Evolutionary conservation across 140 eudicot species (phyloP).

Genomic region (Anethum foeniculum): DNA sequence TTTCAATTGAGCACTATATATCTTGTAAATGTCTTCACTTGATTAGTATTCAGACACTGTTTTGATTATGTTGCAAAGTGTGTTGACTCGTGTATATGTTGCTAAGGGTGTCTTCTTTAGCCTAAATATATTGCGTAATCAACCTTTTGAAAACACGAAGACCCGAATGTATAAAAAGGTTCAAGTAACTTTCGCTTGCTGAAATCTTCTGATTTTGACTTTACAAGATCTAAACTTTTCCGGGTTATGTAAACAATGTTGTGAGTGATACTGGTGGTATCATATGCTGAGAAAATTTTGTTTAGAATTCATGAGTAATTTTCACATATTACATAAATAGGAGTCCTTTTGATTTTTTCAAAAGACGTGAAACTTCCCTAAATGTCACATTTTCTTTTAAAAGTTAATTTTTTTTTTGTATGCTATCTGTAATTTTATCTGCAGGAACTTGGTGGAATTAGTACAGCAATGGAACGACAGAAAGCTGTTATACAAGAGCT

Average conservation of each 20-base stretch:
- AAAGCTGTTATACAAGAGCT: constrained; percentile 63
- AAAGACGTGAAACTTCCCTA: not conserved
- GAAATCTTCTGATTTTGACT: not conserved
- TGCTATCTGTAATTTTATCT: not conserved
- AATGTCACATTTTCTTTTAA: not conserved
- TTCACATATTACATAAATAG: not conserved
- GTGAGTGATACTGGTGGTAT: not conserved
- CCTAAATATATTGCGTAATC: not conserved
- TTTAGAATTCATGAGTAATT: not conserved
- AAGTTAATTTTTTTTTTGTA: not conserved
- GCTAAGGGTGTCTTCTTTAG: not conserved
- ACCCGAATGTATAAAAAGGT: not conserved
- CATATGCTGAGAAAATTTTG: not conserved
- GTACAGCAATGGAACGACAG: constrained; percentile 85
- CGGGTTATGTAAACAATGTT: not conserved
- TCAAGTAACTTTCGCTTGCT: not conserved
- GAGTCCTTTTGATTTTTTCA: not conserved
- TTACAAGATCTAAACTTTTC: not conserved
- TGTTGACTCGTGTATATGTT: not conserved
- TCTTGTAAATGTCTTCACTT: too few relatives aligned
- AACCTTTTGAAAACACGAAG: not conserved
- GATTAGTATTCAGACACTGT: too few relatives aligned
- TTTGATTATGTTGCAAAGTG: too few relatives aligned
- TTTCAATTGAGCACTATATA: too few relatives aligned
- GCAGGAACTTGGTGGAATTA: constrained; percentile 91